phyloP scores from a whole-genome alignment of 768 basidiomycete genomes.

The Suillus weaverae region DNA sequence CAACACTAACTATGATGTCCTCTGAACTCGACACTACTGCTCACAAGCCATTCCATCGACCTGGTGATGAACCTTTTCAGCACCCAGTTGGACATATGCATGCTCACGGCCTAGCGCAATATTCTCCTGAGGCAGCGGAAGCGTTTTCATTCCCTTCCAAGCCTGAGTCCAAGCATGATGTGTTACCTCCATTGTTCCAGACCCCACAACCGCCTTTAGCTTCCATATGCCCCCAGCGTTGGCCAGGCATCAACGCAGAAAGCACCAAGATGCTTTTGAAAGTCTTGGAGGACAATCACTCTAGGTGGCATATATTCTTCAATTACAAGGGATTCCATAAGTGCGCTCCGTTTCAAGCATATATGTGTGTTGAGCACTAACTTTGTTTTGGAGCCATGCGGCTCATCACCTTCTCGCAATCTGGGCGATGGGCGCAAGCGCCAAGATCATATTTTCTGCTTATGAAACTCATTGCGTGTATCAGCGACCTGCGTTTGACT shows the following conservation, averaged over 20 bases:
- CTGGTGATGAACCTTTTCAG: conserved; percentile 20
- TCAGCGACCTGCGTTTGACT: conserved; percentile 39
- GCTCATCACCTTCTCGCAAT: conserved; percentile 19
- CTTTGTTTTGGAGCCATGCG: conserved; percentile 13
- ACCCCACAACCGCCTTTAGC: conserved; percentile 13
- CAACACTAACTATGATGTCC: conserved; percentile 13
- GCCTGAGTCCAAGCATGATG: neutral
- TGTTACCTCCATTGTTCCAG: conserved; percentile 4
- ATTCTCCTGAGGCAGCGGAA: conserved; percentile 24
- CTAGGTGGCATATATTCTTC: conserved; percentile 36
- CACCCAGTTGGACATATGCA: conserved; percentile 18
- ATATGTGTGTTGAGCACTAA: neutral
- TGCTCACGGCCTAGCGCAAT: conserved; percentile 23
- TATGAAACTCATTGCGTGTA: conserved; percentile 34
- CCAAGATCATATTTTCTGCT: conserved; percentile 35
- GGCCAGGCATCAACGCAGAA: conserved; percentile 35
- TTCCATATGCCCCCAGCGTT: conserved; percentile 17
- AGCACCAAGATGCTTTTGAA: conserved; percentile 16
- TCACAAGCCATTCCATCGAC: conserved; percentile 18
- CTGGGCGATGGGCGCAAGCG: conserved; percentile 22
- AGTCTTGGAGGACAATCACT: conserved; percentile 30
- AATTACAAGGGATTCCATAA: conserved; percentile 38
- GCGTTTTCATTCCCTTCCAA: conserved; percentile 14
- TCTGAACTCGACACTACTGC: conserved; percentile 15
- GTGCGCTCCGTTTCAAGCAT: conserved; percentile 18